phyloP scores from a whole-genome alignment of 768 basidiomycete genomes.

The Phanerochaete sordida region DNA sequence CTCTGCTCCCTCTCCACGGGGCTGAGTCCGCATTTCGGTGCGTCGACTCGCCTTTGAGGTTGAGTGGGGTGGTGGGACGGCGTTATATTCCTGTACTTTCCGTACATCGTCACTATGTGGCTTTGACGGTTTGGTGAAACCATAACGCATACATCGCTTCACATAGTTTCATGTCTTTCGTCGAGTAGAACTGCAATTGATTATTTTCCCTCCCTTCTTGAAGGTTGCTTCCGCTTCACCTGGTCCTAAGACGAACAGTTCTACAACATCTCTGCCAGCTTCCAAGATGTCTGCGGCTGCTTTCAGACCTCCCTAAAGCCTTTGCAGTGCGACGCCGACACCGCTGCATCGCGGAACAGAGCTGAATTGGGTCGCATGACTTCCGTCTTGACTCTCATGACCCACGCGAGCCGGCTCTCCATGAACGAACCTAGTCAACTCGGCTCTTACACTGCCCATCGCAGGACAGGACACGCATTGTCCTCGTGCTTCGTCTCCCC shows the following conservation, averaged over 20 bases:
- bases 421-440: no score
- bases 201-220: background rate
- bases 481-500: background rate
- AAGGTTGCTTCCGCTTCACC: background rate
- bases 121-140: conserved; percentile 81
- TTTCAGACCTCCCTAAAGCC: no score
- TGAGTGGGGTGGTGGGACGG: conserved; percentile 43
- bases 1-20: conserved; percentile 33
- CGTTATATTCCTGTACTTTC: conserved; percentile 84
- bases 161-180: background rate
- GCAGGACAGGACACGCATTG: background rate
- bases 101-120: conserved; percentile 76
- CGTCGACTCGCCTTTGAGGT: conserved; percentile 54
- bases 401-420: no score
- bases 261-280: no score
- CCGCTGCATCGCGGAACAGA: background rate
- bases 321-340: no score
- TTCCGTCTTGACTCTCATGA: background rate
- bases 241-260: no score
- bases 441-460: background rate
- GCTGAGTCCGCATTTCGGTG: conserved; percentile 49
- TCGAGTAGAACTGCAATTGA: conserved; percentile 1
- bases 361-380: background rate
- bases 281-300: no score
- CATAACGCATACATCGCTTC: conserved; percentile 64